Evolutionary conservation across 805 yeast genomes (phyloP).

Genomic region (Suhomyces vadensis): DNA sequence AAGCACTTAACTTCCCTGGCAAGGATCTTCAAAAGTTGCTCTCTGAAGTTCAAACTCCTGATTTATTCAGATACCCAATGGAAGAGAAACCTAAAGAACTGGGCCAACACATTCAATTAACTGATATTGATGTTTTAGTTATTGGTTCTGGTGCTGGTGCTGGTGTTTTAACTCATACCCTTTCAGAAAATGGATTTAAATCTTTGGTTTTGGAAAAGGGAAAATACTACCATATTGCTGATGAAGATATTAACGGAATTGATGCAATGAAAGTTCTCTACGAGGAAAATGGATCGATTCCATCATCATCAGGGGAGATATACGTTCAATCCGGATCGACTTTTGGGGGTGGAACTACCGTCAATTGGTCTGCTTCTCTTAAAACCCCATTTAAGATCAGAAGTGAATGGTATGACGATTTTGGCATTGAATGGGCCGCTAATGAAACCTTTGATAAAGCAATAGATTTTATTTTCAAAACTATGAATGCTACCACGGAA

Average conservation of each 20-base stretch:
- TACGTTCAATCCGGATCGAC: constrained; percentile 50
- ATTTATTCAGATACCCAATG: constrained; percentile 30
- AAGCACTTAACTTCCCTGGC: constrained; percentile 40
- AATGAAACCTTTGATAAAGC: constrained; percentile 43
- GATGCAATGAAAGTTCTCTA: constrained; percentile 28
- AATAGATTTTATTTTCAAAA: constrained; percentile 31
- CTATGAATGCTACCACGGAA: constrained; percentile 21
- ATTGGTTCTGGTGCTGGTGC: constrained; percentile 25
- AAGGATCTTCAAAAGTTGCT: constrained; percentile 29
- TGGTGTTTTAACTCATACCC: constrained; percentile 23
- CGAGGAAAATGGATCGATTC: constrained; percentile 40
- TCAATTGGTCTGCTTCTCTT: constrained; percentile 57
- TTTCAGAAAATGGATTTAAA: constrained; percentile 17
- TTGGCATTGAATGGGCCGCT: constrained; percentile 48
- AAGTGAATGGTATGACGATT: constrained; percentile 49
- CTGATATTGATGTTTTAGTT: constrained; percentile 23
- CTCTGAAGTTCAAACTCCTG: constrained; percentile 27
- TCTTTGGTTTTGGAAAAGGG: constrained; percentile 47
- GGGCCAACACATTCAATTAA: constrained; percentile 30
- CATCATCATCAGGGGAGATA: constrained; percentile 34
- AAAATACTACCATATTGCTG: constrained; percentile 25
- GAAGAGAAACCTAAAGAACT: constrained; percentile 29
- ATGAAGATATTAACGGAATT: constrained; percentile 37
- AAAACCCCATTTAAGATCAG: constrained; percentile 51
- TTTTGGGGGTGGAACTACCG: constrained; percentile 59